Evolutionary conservation across 805 yeast species (phyloP), one percentile per base, ranked within the genome.

Genomic region (Zygotorulaspora florentina): DNA sequence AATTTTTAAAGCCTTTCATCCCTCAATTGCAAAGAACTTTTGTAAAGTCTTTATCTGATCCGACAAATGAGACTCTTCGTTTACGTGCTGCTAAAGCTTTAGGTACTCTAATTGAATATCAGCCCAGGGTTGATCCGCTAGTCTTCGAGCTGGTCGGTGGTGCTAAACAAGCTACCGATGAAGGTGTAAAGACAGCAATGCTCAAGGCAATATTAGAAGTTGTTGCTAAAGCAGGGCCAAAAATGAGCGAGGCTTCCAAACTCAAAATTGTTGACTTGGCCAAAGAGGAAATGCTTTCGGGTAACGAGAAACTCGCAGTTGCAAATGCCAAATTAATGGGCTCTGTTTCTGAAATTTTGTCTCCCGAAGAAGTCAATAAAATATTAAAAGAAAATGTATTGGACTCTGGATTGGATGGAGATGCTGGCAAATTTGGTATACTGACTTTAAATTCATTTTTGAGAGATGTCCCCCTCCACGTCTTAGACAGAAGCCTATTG

Each of bases 11-110:
- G 60, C 99, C 99, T 12, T 93, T 93, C 65, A 80, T 93, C 67
- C 99, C 99, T 8, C 99, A 93, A 71, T 75, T 93, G 55, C 99
- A 93, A 70, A 79, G 99, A 64, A 93, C 99, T 1, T 93, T 93
- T 70, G 96, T 91, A 35, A 85, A 95, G 63, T 86, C 96, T 2
- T 72, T 93, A 54, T 77, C 87, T 42, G 99, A 93, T 68, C 73
- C 85, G 1, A 59, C 77, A 2, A 85, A 83, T 57, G 95, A 85
- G 41, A 67, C 76, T 8, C 72, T 93, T 58, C 77, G 98, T 54
- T 66, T 80, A 6, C 79, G 95, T 51, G 96, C 99, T 11, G 97
- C 96, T 25, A 77, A 75, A 52, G 97, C 96, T 0, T 71, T 93
- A 55, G 96, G 96, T 42, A 80, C 90, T 8, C 75, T 93, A 61